phyloP scores from a whole-genome alignment of 495 filamentous ascomycete genomes.

The Trichoderma orchidacearum region DNA sequence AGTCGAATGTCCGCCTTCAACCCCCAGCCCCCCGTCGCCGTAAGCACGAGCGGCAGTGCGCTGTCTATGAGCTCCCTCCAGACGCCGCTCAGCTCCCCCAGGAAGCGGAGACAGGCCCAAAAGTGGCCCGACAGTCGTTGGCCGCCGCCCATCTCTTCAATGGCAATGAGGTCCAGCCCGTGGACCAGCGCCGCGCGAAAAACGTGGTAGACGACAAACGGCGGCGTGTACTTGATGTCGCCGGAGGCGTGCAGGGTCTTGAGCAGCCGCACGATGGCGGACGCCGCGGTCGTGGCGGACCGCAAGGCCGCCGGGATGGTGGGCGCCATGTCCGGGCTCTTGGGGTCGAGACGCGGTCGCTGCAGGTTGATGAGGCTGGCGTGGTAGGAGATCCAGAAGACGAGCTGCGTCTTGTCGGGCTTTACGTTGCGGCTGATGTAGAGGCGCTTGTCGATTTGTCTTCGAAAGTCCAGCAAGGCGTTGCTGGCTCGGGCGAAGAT shows the following conservation, averaged over 20 bases:
- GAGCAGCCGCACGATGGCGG: neutral
- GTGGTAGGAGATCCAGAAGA: conserved; percentile 3
- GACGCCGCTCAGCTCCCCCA: neutral
- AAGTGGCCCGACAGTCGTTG: neutral
- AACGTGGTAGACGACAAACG: neutral
- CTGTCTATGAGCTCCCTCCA: neutral
- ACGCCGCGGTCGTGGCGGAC: neutral
- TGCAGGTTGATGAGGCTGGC: neutral
- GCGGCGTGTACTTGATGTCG: neutral
- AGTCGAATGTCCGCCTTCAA: neutral
- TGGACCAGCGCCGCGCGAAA: neutral
- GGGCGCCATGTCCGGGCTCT: neutral
- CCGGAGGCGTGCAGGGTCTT: neutral
- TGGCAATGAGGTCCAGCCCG: neutral
- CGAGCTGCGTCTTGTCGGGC: neutral
- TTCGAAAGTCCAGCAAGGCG: neutral
- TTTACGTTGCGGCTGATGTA: neutral
- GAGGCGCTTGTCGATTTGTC: neutral
- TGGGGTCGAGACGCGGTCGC: neutral
- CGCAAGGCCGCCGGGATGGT: neutral
- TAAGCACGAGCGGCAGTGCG: neutral
- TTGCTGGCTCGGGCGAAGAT: neutral
- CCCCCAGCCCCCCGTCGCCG: neutral
- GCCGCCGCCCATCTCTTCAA: neutral
- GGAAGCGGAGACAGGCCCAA: neutral